Evolutionary conservation across 495 filamentous ascomycete species (phyloP), one percentile per base, ranked within the genome.

Genomic region (Annulohypoxylon nitens): DNA sequence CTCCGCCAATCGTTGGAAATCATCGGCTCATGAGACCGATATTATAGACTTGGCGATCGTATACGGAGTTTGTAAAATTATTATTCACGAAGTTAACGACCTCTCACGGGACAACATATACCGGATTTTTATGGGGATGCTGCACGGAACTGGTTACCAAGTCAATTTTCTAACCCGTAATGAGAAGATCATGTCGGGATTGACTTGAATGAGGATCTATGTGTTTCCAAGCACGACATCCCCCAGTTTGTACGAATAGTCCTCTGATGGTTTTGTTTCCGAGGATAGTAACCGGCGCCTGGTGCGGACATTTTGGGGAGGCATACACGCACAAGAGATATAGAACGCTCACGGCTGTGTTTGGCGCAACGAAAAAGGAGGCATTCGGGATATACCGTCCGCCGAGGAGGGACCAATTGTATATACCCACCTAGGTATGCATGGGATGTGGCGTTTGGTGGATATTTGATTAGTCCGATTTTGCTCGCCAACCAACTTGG

Each of bases 21-120:
- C 18, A 58, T 64, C 45, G 18, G 23, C 43, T 37, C 25, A 41
- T 53, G 36, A 34, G 45, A 64, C 53, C 60, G 45, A 45, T 43
- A 68, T 39, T 4, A 14, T 50, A 33, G 33, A 50, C 34, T 47
- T 14, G 43, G 18, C 48, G 23, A 45, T 67, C 14, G 48, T 50
- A 55, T 39, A 26, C 25, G 63, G 37, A 59, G 41, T 65, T 53
- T 74, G 71, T 70, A 74, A 55, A 45, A 67, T 6, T 70, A 70
- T 63, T 65, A 39, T 20, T 67, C 62, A 74, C 61, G 71, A 74
- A 62, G 55, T 74, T 74, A 14, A 74, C 67, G 67, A 70, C 62
- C 67, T 51, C 47, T 69, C 43, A 63, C 67, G 62, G 26, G 66
- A 54, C 34, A 68, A 33, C 55, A 64, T 67, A 58, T 58, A 60